Base-by-base conservation (phyloP, 192 early-diverging fungal genomes). In the Linnemannia exigua region DNA sequence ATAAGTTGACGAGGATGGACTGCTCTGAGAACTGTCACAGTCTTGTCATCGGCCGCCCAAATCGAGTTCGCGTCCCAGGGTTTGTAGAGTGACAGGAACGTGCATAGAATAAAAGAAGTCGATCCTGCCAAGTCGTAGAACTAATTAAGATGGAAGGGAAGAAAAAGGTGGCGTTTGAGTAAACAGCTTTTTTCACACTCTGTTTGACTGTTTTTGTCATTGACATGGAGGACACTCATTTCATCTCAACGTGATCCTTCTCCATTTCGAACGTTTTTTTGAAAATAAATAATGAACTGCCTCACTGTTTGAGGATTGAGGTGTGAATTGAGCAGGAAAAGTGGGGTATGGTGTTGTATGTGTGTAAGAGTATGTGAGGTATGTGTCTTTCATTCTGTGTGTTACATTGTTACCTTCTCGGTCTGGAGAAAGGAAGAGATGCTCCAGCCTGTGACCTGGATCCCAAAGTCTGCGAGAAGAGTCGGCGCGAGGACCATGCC, bases 111-210 rank as follows among this genome's bases (percentile, higher is more conserved):
- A 48, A 84, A 88, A 0, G 81, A 72, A 5, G 72, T 58, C 20
- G 82, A 84, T 20, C 82, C 87, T 15, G 54, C 48, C 66, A 88
- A 31, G 67, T 88, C 87, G 46, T 88, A 88, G 36, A 85, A 85
- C 87, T 88, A 33, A 15, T 17, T 22, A 1, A 17, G 41, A 31
- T 7, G 19, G 19, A 67, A 35, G 28, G 38, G 14, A 51, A 41
- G 0, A 31, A 28, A 33, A 44, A 7, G 47, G 38, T 19, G 28
- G n/a, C 51, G 52, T 51, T 73, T n/a, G n/a, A 61, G n/a, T 33
- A 22, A 44, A 44, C 17, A 37, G 54, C 36, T 66, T 25, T 31
- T 44, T n/a, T 44, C 8, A 5, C 33, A 36, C 14, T 76, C 15
- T 69, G 19, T 76, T 28, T 12, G 3, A 6, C 50, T 20, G 6